These are phyloP conservation scores for Psilocybe azurescens DNA, from an alignment of 768 basidiomycete genomes.

Conservation along the genomic window DNA sequence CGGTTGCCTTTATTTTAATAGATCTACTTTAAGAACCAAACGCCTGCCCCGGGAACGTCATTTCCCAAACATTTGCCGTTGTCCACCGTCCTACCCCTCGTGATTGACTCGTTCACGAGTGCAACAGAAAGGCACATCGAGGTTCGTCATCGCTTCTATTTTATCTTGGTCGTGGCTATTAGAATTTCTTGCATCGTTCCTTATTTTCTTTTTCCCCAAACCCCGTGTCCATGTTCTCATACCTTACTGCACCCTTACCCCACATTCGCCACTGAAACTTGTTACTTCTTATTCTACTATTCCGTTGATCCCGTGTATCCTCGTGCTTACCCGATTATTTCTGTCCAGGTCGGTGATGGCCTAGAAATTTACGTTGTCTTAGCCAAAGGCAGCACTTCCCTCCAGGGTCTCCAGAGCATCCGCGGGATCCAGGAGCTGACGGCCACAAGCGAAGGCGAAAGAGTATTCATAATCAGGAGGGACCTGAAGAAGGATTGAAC, in stretches of 20 bases:
- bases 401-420: constrained; percentile 61
- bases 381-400: constrained; percentile 61
- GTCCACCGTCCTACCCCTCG: constrained; percentile 78
- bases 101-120: constrained; percentile 95
- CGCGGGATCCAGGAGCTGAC: constrained; percentile 70
- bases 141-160: constrained; percentile 47
- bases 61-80: constrained; percentile 87
- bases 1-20: constrained; percentile 37
- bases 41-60: constrained; percentile 67
- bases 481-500: constrained; percentile 84
- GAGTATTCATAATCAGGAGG: constrained; percentile 75
- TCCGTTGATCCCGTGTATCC: constrained; percentile 12
- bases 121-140: constrained; percentile 99
- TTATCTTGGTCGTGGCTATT: constrained; percentile 11
- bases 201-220: constrained; percentile 12
- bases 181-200: constrained; percentile 4
- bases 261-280: neutral
- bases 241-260: constrained; percentile 12
- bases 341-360: constrained; percentile 86
- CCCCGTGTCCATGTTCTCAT: constrained; percentile 14
- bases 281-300: constrained; percentile 5
- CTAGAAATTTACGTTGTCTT: constrained; percentile 91
- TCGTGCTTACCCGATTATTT: constrained; percentile 19
- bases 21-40: constrained; percentile 99
- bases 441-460: constrained; percentile 65